Percentiles rank a stretch among this genome's conserved stretches.
These are phyloP conservation scores for Colletotrichum australisinense DNA, from an alignment of 2,329 filamentous ascomycete species.

Conservation along the genomic window DNA sequence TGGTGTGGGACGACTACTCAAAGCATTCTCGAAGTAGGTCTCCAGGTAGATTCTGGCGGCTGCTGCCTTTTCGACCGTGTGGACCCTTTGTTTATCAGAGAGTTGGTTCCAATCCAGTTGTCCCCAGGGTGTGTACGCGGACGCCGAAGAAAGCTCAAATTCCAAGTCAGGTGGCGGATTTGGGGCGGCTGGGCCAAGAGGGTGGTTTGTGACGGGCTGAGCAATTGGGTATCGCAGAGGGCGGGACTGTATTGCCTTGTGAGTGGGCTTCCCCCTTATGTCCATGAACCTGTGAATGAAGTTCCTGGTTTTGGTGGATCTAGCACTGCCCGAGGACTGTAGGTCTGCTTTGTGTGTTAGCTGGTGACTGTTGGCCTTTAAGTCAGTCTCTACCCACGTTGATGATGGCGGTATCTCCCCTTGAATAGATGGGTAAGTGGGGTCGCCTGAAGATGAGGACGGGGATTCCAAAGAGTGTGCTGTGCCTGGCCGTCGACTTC, in stretches of 20 bases:
- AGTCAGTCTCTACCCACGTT: background rate
- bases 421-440: background rate
- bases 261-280: background rate
- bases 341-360: background rate
- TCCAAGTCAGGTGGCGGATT: background rate
- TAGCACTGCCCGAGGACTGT: background rate
- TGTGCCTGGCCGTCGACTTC: slow-evolving; percentile 20
- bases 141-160: background rate
- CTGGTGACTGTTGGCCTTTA: background rate
- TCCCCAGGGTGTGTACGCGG: background rate
- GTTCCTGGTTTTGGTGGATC: background rate
- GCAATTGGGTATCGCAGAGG: background rate
- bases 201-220: slow-evolving; percentile 1
- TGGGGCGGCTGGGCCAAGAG: background rate
- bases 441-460: background rate
- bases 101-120: background rate
- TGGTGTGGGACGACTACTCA: slow-evolving; percentile 58
- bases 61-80: slow-evolving; percentile 81
- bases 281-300: slow-evolving; percentile 1
- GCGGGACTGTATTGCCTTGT: background rate
- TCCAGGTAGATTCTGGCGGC: slow-evolving; percentile 90
- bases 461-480: background rate
- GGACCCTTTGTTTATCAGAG: slow-evolving; percentile 37
- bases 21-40: slow-evolving; percentile 80
- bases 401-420: background rate